These are phyloP conservation scores for Knoxia roxburghii DNA, from an alignment of 257 asterid genomes.

Conservation along the genomic window DNA sequence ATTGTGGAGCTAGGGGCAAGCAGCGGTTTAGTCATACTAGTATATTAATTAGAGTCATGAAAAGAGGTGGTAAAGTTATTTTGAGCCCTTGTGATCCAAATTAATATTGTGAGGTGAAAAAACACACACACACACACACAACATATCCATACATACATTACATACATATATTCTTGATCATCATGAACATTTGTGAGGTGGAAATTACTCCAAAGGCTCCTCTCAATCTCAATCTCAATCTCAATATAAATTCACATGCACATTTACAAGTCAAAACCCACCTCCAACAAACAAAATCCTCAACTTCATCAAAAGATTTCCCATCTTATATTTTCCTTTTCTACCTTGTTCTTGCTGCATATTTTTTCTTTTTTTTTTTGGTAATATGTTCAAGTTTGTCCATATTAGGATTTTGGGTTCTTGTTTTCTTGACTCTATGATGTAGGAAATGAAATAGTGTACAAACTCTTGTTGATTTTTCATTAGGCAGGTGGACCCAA, in stretches of 20 bases:
- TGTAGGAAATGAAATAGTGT: background rate
- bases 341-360: too few relatives aligned
- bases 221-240: constrained; percentile 22
- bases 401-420: background rate
- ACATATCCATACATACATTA: too few relatives aligned
- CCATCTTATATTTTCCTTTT: too few relatives aligned
- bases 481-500: constrained; percentile 43
- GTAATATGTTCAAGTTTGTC: constrained; percentile 5
- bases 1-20: too few relatives aligned
- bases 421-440: constrained; percentile 11
- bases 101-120: constrained; percentile 52
- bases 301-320: constrained; percentile 15
- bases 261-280: constrained; percentile 30
- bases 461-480: constrained; percentile 8
- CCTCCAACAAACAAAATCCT: constrained; percentile 21
- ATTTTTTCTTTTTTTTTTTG: too few relatives aligned
- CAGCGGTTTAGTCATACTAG: too few relatives aligned
- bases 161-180: too few relatives aligned
- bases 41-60: constrained; percentile 65
- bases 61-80: constrained; percentile 54
- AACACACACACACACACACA: too few relatives aligned
- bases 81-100: constrained; percentile 63
- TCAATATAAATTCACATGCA: constrained; percentile 19
- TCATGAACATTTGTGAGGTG: constrained; percentile 41
- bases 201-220: constrained; percentile 81